Conservation (phyloP, 1,284 basidiomycete species). For the Ganoderma leucocontextum region DNA sequence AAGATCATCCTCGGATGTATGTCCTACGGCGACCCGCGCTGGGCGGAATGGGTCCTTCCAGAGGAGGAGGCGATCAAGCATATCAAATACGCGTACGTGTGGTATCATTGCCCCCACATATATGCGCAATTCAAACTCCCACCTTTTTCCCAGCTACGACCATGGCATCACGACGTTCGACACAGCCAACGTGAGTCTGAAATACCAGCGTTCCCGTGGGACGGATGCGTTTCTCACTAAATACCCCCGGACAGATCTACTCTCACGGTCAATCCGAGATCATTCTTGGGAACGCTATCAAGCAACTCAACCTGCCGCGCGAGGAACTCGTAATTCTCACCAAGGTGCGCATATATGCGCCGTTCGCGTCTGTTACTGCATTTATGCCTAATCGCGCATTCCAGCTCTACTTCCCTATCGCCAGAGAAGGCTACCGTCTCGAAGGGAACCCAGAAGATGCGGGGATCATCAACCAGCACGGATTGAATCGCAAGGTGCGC, state of each 20-base stretch:
- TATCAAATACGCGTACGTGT: slow-evolving; percentile 48
- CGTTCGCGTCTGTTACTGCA: no score
- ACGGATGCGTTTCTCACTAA: background rate
- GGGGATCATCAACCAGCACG: slow-evolving; percentile 46
- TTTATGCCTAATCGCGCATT: slow-evolving; percentile 30
- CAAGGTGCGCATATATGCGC: slow-evolving; percentile 53
- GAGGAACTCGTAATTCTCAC: slow-evolving; percentile 83
- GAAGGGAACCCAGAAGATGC: slow-evolving; percentile 15
- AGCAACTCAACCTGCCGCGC: slow-evolving; percentile 72
- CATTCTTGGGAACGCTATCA: slow-evolving; percentile 84
- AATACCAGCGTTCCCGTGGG: background rate
- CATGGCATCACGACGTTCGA: slow-evolving; percentile 61
- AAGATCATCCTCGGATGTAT: slow-evolving; percentile 54
- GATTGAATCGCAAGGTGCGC: slow-evolving; percentile 43
- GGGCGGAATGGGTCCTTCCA: slow-evolving; percentile 50
- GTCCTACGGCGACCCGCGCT: slow-evolving; percentile 48
- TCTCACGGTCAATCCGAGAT: slow-evolving; percentile 74
- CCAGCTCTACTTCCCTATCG: slow-evolving; percentile 52
- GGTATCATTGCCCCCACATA: no score
- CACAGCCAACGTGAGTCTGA: slow-evolving; percentile 50
- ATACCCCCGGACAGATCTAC: slow-evolving; percentile 33
- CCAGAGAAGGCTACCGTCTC: background rate
- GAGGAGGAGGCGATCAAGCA: slow-evolving; percentile 49
- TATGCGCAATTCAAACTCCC: background rate
- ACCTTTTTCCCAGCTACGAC: slow-evolving; percentile 34